phyloP scores from a whole-genome alignment of 2,329 filamentous ascomycete species.

The Arthrobotrys sinensis region DNA sequence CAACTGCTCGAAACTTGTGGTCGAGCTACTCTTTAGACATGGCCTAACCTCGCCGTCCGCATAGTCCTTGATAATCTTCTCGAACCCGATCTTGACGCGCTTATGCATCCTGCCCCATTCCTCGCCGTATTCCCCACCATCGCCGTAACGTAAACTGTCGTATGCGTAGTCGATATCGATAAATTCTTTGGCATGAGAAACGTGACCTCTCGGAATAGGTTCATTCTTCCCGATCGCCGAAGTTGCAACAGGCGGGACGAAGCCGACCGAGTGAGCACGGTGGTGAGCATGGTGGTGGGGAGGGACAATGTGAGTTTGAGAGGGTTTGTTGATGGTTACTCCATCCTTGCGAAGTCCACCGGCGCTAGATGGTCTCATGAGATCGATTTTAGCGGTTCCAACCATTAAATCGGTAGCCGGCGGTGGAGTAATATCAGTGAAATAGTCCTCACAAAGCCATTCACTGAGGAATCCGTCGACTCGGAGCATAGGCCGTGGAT shows the following conservation, averaged over 20 bases:
- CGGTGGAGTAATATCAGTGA: slow-evolving; percentile 89
- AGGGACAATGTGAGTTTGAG: slow-evolving; percentile 60
- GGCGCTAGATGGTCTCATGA: slow-evolving; percentile 74
- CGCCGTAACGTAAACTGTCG: slow-evolving; percentile 95
- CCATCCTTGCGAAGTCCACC: slow-evolving; percentile 70
- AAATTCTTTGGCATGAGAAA: slow-evolving; percentile 91
- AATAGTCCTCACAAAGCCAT: slow-evolving; percentile 95
- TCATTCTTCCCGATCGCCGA: slow-evolving; percentile 87
- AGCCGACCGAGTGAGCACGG: slow-evolving; percentile 69
- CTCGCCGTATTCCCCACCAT: slow-evolving; percentile 88
- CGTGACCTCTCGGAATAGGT: slow-evolving; percentile 88
- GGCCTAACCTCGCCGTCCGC: slow-evolving; percentile 69
- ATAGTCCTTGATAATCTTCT: slow-evolving; percentile 88
- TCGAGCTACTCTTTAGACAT: slow-evolving; percentile 68
- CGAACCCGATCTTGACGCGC: slow-evolving; percentile 84
- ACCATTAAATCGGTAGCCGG: slow-evolving; percentile 90
- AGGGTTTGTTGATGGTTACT: slow-evolving; percentile 64
- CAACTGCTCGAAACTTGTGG: slow-evolving; percentile 69
- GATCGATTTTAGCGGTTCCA: slow-evolving; percentile 86
- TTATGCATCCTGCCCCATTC: slow-evolving; percentile 98
- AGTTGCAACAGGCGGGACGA: slow-evolving; percentile 82
- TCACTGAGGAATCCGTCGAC: slow-evolving; percentile 95
- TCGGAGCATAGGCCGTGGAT: slow-evolving; percentile 71
- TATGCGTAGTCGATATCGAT: slow-evolving; percentile 92
- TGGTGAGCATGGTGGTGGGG: slow-evolving; percentile 67